Evolutionary conservation across 768 basidiomycete genomes (phyloP), one percentile per base, ranked within the genome.

Genomic region (Phlebiopsis gigantea): DNA sequence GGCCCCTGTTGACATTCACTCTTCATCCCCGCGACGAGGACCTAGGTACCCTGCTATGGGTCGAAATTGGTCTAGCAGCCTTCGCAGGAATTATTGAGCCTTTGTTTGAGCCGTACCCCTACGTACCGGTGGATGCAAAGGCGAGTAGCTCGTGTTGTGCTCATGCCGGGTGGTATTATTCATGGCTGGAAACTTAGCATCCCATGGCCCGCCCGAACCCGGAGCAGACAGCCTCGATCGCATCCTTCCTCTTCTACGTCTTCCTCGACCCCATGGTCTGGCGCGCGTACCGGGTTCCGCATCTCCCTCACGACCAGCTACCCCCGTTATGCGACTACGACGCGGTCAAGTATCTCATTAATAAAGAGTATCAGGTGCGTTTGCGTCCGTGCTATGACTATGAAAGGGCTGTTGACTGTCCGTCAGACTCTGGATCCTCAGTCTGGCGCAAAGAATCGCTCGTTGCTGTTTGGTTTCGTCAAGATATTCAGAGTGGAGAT

Each of bases 211-310:
- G 59, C 21, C 65, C 69, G 2, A 73, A 71, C 57, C 73, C 76
- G 2, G 77, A 79, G 58, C 78, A 78, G 56, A 76, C 74, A 1
- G 73, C 77, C 0, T 75, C 76, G 0, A 65, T 68, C 45, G 57
- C 75, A 9, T 76, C 72, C 5, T 65, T 73, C 51, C 39, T 73
- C 14, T 63, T 69, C 25, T 78, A 73, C 62, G 62, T 66, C 39
- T 79, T 71, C 68, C 64, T 78, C 59, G 73, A 77, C 47, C 62
- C 63, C 2, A 31, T 69, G 19, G 63, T 75, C 5, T 59, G 46
- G 19, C 44, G 50, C 1, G 73, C 72, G 0, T 70, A 62, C 28
- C 60, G 66, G 2, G 56, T 62, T 9, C 53, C 66, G 1, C 71
- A 69, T 52, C 56, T 74, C 17, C 41, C 65, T 0, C 65, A 63